Evolutionary conservation across 805 yeast genomes (phyloP).

Genomic region (Sugiyamaella boreocaroliniensis): DNA sequence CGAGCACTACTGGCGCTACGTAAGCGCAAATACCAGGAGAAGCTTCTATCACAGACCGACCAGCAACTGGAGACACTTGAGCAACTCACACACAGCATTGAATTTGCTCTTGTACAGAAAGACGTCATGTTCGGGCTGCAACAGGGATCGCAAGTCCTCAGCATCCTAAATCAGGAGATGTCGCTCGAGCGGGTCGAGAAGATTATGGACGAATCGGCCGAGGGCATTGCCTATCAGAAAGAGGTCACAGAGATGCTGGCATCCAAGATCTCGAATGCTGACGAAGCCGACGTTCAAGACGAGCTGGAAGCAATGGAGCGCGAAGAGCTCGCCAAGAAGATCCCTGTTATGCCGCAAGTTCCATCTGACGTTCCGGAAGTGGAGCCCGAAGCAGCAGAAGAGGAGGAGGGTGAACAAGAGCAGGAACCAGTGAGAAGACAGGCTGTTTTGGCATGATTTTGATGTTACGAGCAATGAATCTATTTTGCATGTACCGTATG

Average conservation of each 20-base stretch:
- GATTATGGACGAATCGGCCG: conserved; percentile 77
- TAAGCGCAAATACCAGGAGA: conserved; percentile 75
- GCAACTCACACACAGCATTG: conserved; percentile 52
- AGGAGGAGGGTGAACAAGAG: conserved; percentile 8
- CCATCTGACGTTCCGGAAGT: neutral
- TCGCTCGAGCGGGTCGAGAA: conserved; percentile 70
- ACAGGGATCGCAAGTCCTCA: conserved; percentile 73
- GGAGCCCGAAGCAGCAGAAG: conserved; percentile 1
- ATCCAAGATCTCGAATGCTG: conserved; percentile 31
- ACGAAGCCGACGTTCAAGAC: conserved; percentile 31
- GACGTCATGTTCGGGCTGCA: conserved; percentile 75
- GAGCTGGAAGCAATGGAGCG: conserved; percentile 26
- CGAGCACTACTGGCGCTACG: conserved; percentile 65
- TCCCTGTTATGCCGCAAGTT: conserved; percentile 8
- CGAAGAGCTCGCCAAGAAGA: conserved; percentile 15
- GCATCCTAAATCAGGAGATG: conserved; percentile 71
- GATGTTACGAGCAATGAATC: neutral
- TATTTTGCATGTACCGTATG: neutral
- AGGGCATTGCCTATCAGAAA: conserved; percentile 71
- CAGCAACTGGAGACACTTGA: conserved; percentile 77
- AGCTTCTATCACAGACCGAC: conserved; percentile 60
- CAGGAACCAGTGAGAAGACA: conserved; percentile 8
- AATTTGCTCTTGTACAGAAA: conserved; percentile 81
- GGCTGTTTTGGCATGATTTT: conserved; percentile 12
- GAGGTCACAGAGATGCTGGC: conserved; percentile 35